A percentile compares a stretch with the other conserved stretches of the same genome.
phyloP scores from a whole-genome alignment of 495 filamentous ascomycete genomes.

The Daldinia decipiens region DNA sequence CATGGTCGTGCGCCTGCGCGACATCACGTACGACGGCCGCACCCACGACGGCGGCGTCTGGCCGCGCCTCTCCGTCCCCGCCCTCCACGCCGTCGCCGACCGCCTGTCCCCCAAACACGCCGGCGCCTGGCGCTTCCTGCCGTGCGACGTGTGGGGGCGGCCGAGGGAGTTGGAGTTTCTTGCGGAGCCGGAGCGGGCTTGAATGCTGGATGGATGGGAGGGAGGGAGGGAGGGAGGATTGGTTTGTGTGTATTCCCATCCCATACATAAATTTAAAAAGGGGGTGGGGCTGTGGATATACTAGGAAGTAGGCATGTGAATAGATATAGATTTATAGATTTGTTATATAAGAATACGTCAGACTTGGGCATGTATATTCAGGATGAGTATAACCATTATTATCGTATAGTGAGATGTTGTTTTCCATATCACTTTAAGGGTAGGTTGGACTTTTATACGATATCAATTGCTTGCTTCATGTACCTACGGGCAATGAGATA shows the following conservation, averaged over 20 bases:
- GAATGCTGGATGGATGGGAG: neutral
- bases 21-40: constrained; percentile 24
- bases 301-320: no score
- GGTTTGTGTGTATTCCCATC: no score
- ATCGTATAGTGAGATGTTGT: neutral
- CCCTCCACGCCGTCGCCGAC: constrained; percentile 45
- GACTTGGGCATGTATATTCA: no score
- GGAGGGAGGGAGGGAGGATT: neutral
- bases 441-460: no score
- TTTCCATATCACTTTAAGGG: neutral
- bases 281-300: no score
- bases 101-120: constrained; percentile 42
- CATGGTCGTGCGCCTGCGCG: constrained; percentile 39
- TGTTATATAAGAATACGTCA: no score
- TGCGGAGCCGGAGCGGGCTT: neutral
- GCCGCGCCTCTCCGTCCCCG: constrained; percentile 50
- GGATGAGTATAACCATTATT: neutral
- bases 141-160: constrained; percentile 49
- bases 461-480: neutral
- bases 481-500: neutral
- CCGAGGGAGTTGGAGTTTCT: constrained; percentile 49
- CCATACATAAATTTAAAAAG: no score
- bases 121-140: constrained; percentile 56
- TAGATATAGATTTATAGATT: no score
- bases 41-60: constrained; percentile 31